Evolutionary conservation across 2,329 filamentous ascomycete genomes (phyloP).

Genomic region (Didymosphaeria variabile): DNA sequence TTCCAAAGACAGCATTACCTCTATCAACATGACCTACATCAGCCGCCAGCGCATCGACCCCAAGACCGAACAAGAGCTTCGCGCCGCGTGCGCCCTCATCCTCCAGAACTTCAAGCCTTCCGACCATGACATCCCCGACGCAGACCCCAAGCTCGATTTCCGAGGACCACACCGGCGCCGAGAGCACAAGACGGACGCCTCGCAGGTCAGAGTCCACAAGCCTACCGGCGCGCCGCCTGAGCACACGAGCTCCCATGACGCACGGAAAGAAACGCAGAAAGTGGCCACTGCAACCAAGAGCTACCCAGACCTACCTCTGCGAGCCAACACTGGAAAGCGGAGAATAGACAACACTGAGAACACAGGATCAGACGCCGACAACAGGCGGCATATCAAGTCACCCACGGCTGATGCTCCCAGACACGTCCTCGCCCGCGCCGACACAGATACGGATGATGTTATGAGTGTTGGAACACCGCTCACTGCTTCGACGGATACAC

Average conservation of each 20-base stretch:
- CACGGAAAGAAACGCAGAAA: slow-evolving; percentile 34
- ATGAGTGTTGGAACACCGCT: slow-evolving; percentile 52
- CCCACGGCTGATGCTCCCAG: slow-evolving; percentile 29
- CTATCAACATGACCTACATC: slow-evolving; percentile 54
- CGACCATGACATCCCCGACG: slow-evolving; percentile 47
- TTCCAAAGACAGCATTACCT: slow-evolving; percentile 43
- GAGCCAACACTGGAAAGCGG: slow-evolving; percentile 46
- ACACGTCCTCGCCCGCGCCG: slow-evolving; percentile 27
- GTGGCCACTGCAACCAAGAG: slow-evolving; percentile 37
- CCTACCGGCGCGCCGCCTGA: slow-evolving; percentile 44
- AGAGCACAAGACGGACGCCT: slow-evolving; percentile 29
- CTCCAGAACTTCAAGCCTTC: slow-evolving; percentile 53
- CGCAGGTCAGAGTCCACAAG: slow-evolving; percentile 34
- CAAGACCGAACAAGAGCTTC: slow-evolving; percentile 55
- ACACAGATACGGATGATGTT: slow-evolving; percentile 44
- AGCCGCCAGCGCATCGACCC: slow-evolving; percentile 54
- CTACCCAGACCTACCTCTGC: slow-evolving; percentile 35
- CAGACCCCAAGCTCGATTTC: slow-evolving; percentile 49
- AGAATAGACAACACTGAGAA: slow-evolving; percentile 37
- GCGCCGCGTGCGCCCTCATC: slow-evolving; percentile 56
- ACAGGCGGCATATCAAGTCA: slow-evolving; percentile 31
- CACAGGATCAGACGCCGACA: slow-evolving; percentile 35
- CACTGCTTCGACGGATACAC: slow-evolving; percentile 53
- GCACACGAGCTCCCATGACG: slow-evolving; percentile 36
- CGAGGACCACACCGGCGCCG: slow-evolving; percentile 34